Conservation (phyloP, 2,329 filamentous ascomycete genomes). For the Fusarium nelsonii region DNA sequence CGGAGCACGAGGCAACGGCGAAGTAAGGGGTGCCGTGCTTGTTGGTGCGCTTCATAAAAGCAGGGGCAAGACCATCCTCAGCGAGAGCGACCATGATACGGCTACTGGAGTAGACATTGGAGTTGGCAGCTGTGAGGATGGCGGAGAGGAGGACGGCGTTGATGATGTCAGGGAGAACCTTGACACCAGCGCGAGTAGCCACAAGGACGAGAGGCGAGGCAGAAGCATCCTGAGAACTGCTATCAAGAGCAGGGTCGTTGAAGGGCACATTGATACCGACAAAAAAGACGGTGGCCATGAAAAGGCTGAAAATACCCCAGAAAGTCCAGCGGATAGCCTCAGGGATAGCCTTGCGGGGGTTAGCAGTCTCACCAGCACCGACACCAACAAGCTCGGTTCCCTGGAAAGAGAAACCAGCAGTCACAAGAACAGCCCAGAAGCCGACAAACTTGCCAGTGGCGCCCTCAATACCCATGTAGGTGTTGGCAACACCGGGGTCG, state of each 20-base stretch:
- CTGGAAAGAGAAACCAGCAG: slow-evolving; percentile 77
- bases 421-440: slow-evolving; percentile 77
- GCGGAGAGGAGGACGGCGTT: slow-evolving; percentile 83
- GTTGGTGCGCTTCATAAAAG: slow-evolving; percentile 70
- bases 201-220: slow-evolving; percentile 75
- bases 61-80: slow-evolving; percentile 72
- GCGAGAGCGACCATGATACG: slow-evolving; percentile 76
- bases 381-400: slow-evolving; percentile 84
- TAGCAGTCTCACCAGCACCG: slow-evolving; percentile 80
- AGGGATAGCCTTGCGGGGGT: slow-evolving; percentile 79
- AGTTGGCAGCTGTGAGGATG: slow-evolving; percentile 82
- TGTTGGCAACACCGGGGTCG: slow-evolving; percentile 75
- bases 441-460: slow-evolving; percentile 72
- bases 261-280: slow-evolving; percentile 78
- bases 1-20: slow-evolving; percentile 66
- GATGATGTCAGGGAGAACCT: slow-evolving; percentile 75
- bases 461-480: slow-evolving; percentile 66
- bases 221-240: slow-evolving; percentile 66
- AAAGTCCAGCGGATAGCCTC: slow-evolving; percentile 80
- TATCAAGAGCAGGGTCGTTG: slow-evolving; percentile 66
- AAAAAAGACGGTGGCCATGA: slow-evolving; percentile 74
- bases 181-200: slow-evolving; percentile 71
- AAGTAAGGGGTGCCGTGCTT: slow-evolving; percentile 71
- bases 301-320: slow-evolving; percentile 79
- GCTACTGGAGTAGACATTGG: slow-evolving; percentile 79